A percentile compares a stretch with the other conserved stretches of the same genome.
Conservation (phyloP, 225 moss, liverwort and hornwort genomes). For the Straminergon stramineum region DNA sequence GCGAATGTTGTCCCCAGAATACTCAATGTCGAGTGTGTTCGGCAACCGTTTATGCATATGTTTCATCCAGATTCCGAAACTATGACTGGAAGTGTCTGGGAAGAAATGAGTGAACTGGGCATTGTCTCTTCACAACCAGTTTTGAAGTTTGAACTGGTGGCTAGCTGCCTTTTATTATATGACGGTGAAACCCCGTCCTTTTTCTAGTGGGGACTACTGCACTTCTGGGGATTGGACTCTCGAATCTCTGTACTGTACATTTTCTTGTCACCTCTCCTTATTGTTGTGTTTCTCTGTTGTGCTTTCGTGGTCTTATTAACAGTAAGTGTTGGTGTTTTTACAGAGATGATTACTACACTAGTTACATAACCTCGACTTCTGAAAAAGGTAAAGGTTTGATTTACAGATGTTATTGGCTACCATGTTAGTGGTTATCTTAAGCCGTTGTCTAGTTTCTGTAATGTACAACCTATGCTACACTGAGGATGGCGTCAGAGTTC, state of each 20-base stretch:
- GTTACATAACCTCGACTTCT: neutral
- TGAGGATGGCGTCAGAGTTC: slow-evolving; percentile 4
- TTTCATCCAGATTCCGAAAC: neutral
- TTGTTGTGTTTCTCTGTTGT: neutral
- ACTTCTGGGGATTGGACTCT: neutral
- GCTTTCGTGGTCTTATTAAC: neutral
- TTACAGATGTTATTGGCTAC: neutral
- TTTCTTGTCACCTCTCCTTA: slow-evolving; percentile 8
- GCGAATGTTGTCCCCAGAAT: neutral
- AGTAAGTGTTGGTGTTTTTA: neutral
- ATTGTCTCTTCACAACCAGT: neutral
- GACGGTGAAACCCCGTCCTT: neutral
- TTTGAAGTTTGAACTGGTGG: neutral
- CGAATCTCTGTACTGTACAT: slow-evolving; percentile 2
- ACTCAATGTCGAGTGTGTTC: neutral
- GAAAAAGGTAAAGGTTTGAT: neutral
- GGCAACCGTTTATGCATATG: neutral
- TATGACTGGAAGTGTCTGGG: neutral
- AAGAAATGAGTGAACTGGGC: neutral
- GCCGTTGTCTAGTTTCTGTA: neutral
- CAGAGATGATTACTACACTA: neutral
- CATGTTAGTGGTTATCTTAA: neutral
- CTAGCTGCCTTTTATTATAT: slow-evolving; percentile 8
- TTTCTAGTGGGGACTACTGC: neutral
- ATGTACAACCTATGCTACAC: slow-evolving; percentile 20